Evolutionary conservation across 2,329 filamentous ascomycete species (phyloP), one percentile per base, ranked within the genome.

Genomic region (Akanthomyces lecanii): DNA sequence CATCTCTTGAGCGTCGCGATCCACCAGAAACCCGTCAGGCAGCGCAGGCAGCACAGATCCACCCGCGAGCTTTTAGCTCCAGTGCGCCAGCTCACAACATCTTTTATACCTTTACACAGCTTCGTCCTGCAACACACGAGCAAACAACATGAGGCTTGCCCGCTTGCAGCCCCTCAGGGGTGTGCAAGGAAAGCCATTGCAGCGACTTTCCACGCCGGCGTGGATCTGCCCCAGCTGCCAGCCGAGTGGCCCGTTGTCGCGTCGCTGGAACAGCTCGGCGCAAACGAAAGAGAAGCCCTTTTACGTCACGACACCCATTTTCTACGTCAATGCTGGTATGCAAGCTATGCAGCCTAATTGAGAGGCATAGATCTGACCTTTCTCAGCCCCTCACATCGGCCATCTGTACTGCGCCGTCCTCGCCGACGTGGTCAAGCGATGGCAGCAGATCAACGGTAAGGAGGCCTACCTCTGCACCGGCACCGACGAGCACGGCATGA

Each of bases 401-500:
- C 95, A 99, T 76, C 82, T 99, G 65, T 98, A 97, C 75, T 91
- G 90, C 48, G 93, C 98, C 86, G 82, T 98, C 70, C 83, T 99
- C 51, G 83, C 91, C 66, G 95, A 99, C 76, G 88, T 97, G 60
- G 79, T 97, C 68, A 99, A 98, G 77, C 85, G 95, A 77, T 99
- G 92, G 92, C 86, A 96, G 72, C 79, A 85, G 38, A 82, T 99
- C 58, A 85, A 89, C 65, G 91, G 91, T 44, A 75, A 85, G 36
- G 78, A 82, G 54, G 89, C 93, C 4, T 82, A 91, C 66, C 79
- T 99, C 16, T 88, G 89, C 69, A 99, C 95, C 1, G 95, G 95
- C 64, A 98, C 93, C 42, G 95, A 99, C 74, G 95, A 99, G 76
- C 94, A 99, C 79, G 95, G 95, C 50, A 90, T 97, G 85, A 99